Conservation (phyloP, 2,329 filamentous ascomycete genomes). For the Aureobasidium subglaciale region DNA sequence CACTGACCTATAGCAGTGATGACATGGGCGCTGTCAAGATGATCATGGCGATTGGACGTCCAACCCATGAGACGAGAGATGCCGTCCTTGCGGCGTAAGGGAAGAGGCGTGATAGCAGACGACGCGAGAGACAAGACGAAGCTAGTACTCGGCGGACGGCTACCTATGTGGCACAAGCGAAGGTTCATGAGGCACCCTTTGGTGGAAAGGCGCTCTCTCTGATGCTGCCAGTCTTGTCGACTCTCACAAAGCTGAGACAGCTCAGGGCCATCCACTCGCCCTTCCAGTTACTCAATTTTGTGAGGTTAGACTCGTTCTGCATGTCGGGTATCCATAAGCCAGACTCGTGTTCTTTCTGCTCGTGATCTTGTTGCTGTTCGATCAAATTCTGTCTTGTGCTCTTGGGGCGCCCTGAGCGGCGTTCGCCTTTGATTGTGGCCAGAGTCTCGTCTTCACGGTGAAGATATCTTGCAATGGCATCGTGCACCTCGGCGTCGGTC, state of each 20-base stretch:
- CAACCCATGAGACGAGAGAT: not conserved
- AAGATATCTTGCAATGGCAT: constrained; percentile 38
- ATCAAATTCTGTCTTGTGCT: constrained; percentile 71
- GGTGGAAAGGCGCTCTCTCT: constrained; percentile 75
- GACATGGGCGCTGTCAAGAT: not conserved
- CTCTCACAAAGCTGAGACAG: constrained; percentile 67
- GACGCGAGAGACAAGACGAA: not conserved
- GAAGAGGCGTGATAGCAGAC: not conserved
- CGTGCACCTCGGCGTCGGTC: constrained; percentile 50
- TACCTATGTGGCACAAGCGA: not conserved
- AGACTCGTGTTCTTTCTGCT: constrained; percentile 72
- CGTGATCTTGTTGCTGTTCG: constrained; percentile 59
- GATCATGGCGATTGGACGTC: too few relatives aligned
- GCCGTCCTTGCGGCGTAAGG: not conserved
- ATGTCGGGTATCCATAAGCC: constrained; percentile 87
- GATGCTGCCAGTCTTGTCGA: constrained; percentile 58
- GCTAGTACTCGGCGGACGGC: not conserved
- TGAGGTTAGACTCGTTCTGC: constrained; percentile 56
- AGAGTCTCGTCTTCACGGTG: constrained; percentile 67
- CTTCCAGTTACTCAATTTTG: constrained; percentile 66
- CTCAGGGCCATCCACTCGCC: constrained; percentile 76
- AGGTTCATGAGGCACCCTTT: constrained; percentile 30
- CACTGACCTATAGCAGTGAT: not conserved
- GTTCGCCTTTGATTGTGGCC: constrained; percentile 55
- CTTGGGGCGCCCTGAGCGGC: constrained; percentile 72